A percentile compares a stretch with the other conserved stretches of the same genome.
Conservation (phyloP, 1,139 yeast genomes). For the Maudiozyma humilis region DNA sequence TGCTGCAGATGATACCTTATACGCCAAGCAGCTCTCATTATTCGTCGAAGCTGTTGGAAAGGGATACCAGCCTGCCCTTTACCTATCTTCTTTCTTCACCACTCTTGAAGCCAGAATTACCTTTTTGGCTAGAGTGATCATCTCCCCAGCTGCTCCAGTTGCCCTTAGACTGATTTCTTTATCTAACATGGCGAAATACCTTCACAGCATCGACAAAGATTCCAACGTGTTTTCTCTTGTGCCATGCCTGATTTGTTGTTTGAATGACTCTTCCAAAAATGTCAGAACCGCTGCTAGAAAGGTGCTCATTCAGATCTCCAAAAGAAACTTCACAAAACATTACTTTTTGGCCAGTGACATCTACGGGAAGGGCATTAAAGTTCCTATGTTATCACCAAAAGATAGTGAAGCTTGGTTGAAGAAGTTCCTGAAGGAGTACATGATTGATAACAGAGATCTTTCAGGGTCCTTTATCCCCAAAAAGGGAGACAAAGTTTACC, state of each 20-base stretch:
- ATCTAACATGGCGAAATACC: constrained; percentile 33
- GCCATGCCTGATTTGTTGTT: constrained; percentile 37
- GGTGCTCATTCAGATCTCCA: constrained; percentile 30
- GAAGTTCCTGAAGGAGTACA: constrained; percentile 39
- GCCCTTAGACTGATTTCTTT: constrained; percentile 46
- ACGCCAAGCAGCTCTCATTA: constrained; percentile 36
- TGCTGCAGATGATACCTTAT: constrained; percentile 37
- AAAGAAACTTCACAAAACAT: constrained; percentile 36
- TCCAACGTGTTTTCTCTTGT: constrained; percentile 36
- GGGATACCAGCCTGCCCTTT: constrained; percentile 30
- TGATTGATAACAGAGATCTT: constrained; percentile 40
- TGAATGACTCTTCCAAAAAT: constrained; percentile 35
- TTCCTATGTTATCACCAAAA: constrained; percentile 55
- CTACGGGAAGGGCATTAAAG: constrained; percentile 41
- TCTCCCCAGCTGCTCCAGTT: constrained; percentile 51
- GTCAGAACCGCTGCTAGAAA: constrained; percentile 35
- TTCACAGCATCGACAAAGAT: constrained; percentile 34
- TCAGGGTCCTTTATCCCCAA: constrained; percentile 35
- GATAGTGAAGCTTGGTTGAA: constrained; percentile 48
- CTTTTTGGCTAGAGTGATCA: constrained; percentile 49
- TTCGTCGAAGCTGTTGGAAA: constrained; percentile 38
- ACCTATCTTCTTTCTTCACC: constrained; percentile 32
- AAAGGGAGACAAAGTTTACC: constrained; percentile 37
- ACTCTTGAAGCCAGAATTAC: constrained; percentile 40
- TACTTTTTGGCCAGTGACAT: constrained; percentile 37